Evolutionary conservation across 306 rosid genomes (phyloP).

Genomic region (Biancaea sappan): DNA sequence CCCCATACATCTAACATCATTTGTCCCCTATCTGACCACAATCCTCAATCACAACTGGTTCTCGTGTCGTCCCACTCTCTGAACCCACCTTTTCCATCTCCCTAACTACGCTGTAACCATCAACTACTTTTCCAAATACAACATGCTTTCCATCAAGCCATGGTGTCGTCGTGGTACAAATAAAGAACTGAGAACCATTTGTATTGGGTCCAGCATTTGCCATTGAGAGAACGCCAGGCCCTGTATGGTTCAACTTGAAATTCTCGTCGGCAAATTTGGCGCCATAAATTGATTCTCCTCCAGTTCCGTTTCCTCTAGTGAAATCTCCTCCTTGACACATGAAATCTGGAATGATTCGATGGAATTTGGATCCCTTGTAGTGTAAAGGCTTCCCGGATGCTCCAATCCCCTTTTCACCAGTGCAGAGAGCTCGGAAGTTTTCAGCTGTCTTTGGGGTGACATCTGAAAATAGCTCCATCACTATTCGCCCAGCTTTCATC

Average conservation of each 20-base stretch:
- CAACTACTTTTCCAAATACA: constrained; percentile 90
- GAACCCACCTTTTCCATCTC: constrained; percentile 87
- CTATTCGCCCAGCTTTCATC: constrained; percentile 75
- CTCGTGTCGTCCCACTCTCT: constrained; percentile 49
- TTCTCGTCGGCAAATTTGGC: constrained; percentile 69
- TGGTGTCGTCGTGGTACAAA: constrained; percentile 55
- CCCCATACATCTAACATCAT: background rate
- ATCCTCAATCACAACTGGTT: constrained; percentile 72
- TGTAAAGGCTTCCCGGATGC: constrained; percentile 63
- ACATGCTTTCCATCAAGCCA: constrained; percentile 95
- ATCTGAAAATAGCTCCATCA: constrained; percentile 79
- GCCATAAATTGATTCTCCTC: constrained; percentile 92
- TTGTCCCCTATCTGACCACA: constrained; percentile 64
- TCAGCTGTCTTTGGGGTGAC: constrained; percentile 83
- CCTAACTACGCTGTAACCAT: constrained; percentile 64
- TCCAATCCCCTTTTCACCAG: constrained; percentile 82
- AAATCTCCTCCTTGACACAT: constrained; percentile 97
- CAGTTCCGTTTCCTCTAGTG: constrained; percentile 79
- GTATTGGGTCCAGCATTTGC: constrained; percentile 80
- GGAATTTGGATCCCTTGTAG: constrained; percentile 74
- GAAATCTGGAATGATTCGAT: constrained; percentile 75
- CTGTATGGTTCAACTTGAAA: constrained; percentile 75
- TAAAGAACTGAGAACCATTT: constrained; percentile 89
- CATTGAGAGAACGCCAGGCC: constrained; percentile 84
- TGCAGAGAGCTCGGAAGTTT: constrained; percentile 87